These are phyloP conservation scores for Psidium friedrichsthalianum DNA, from an alignment of 345 rosid species.

Conservation along the genomic window DNA sequence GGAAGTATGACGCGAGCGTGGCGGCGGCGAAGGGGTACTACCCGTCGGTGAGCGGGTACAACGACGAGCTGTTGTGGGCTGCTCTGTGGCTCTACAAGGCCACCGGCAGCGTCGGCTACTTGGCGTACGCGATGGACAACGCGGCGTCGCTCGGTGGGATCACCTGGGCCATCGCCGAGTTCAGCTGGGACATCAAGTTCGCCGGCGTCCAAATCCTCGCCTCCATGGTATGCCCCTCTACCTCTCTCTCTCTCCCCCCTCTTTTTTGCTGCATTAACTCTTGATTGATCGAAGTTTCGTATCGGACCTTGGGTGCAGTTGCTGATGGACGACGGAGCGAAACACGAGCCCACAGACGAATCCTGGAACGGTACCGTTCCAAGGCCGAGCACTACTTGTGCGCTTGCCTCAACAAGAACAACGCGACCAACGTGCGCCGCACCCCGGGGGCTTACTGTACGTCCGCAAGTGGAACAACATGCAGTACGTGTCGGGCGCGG, in stretches of 20 bases:
- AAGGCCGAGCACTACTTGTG: slow-evolving; percentile 50
- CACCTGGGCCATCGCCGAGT: slow-evolving; percentile 61
- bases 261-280: background rate
- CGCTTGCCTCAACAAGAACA: slow-evolving; percentile 37
- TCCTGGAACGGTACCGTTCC: slow-evolving; percentile 20
- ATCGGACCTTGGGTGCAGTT: slow-evolving; percentile 6
- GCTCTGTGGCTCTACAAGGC: slow-evolving; percentile 67
- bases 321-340: slow-evolving; percentile 4
- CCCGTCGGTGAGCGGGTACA: slow-evolving; percentile 66
- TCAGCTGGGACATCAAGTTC: slow-evolving; percentile 74
- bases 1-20: slow-evolving; percentile 48
- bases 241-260: background rate
- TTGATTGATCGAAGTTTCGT: background rate
- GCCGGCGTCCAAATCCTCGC: slow-evolving; percentile 48
- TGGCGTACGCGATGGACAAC: slow-evolving; percentile 30
- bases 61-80: slow-evolving; percentile 68
- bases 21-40: slow-evolving; percentile 41
- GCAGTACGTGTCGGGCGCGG: slow-evolving; percentile 45
- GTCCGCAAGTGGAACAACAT: slow-evolving; percentile 63
- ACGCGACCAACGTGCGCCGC: slow-evolving; percentile 26
- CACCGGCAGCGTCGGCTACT: slow-evolving; percentile 33
- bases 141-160: slow-evolving; percentile 42
- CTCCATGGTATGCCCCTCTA: slow-evolving; percentile 21
- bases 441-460: slow-evolving; percentile 50
- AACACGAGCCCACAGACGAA: slow-evolving; percentile 8